phyloP scores from a whole-genome alignment of 2,329 filamentous ascomycete genomes.

The Dendryphion nanum region DNA sequence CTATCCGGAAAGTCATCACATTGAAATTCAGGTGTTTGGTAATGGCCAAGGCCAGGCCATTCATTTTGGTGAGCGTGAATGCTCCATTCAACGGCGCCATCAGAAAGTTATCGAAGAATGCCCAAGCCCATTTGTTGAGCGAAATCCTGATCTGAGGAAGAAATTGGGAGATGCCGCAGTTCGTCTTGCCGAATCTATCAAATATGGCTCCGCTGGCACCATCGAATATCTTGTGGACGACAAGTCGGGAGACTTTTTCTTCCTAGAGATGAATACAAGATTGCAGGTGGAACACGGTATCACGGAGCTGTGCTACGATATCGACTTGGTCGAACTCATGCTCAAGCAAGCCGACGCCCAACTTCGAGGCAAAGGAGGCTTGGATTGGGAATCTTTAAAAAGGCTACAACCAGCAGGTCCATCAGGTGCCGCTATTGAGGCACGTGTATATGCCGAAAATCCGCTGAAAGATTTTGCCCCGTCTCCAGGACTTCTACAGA shows the following conservation, averaged over 20 bases:
- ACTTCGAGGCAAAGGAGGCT: constrained; percentile 45
- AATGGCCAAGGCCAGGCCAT: constrained; percentile 77
- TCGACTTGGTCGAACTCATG: constrained; percentile 58
- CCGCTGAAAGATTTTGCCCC: constrained; percentile 60
- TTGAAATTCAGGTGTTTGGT: constrained; percentile 89
- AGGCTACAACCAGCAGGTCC: constrained; percentile 45
- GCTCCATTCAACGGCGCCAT: constrained; percentile 80
- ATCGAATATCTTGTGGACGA: constrained; percentile 91
- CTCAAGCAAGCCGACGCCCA: constrained; percentile 55
- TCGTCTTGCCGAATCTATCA: constrained; percentile 56
- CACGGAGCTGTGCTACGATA: constrained; percentile 55
- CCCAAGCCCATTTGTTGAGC: constrained; percentile 67
- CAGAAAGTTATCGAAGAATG: constrained; percentile 92
- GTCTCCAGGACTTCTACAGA: constrained; percentile 58
- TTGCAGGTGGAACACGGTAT: constrained; percentile 60
- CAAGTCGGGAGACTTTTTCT: constrained; percentile 74
- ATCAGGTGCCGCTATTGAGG: constrained; percentile 52
- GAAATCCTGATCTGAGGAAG: constrained; percentile 56
- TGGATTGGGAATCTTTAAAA: constrained; percentile 43
- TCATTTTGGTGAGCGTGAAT: constrained; percentile 84
- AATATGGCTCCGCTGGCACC: constrained; percentile 83
- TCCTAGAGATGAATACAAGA: constrained; percentile 60
- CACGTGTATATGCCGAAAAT: constrained; percentile 57
- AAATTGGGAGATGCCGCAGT: constrained; percentile 68
- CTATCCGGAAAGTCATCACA: constrained; percentile 74